phyloP scores from a whole-genome alignment of 2,329 filamentous ascomycete genomes.

The Neobulgaria alba region DNA sequence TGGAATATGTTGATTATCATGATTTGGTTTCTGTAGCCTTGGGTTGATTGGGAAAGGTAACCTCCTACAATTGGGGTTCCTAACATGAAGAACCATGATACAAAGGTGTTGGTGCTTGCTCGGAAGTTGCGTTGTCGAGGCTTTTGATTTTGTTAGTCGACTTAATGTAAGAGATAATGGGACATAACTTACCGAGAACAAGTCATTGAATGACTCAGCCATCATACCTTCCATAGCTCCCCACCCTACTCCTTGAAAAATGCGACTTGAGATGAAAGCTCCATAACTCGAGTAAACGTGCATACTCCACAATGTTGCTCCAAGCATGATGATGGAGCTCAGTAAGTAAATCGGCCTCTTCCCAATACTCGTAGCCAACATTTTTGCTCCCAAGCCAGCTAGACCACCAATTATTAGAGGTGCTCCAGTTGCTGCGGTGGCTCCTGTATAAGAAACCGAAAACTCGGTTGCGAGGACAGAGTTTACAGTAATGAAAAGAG shows the following conservation, averaged over 20 bases:
- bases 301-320: slow-evolving; percentile 44
- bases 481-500: slow-evolving; percentile 42
- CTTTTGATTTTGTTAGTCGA: slow-evolving; percentile 29
- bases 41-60: slow-evolving; percentile 33
- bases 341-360: slow-evolving; percentile 45
- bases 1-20: slow-evolving; percentile 43
- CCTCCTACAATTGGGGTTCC: slow-evolving; percentile 46
- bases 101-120: slow-evolving; percentile 37
- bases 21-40: slow-evolving; percentile 41
- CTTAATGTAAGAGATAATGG: not conserved
- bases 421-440: slow-evolving; percentile 42
- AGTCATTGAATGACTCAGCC: slow-evolving; percentile 45
- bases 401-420: slow-evolving; percentile 43
- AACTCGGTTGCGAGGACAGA: slow-evolving; percentile 36
- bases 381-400: slow-evolving; percentile 35
- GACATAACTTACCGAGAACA: slow-evolving; percentile 41
- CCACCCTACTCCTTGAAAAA: slow-evolving; percentile 51
- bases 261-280: slow-evolving; percentile 42
- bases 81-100: slow-evolving; percentile 41
- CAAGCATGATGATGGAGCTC: slow-evolving; percentile 38
- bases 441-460: slow-evolving; percentile 38
- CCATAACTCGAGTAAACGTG: slow-evolving; percentile 33
- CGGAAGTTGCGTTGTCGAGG: slow-evolving; percentile 44
- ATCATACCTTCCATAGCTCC: slow-evolving; percentile 48
- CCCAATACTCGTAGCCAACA: slow-evolving; percentile 39